Conservation (phyloP, 495 filamentous ascomycete species). For the Aspergillus sclerotiicarbonarius region DNA sequence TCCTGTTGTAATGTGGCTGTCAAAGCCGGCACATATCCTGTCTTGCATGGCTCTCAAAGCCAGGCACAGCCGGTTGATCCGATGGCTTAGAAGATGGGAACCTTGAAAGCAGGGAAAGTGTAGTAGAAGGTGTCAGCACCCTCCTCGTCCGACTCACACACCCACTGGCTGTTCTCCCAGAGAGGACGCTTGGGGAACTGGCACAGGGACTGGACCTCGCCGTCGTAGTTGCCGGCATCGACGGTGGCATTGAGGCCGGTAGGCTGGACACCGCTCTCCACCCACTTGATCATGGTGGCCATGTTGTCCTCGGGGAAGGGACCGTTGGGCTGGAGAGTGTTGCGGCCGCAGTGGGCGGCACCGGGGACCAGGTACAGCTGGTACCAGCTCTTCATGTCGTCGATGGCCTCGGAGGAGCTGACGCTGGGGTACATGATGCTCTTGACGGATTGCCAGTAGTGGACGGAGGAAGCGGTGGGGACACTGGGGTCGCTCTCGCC, state of each 20-base stretch:
- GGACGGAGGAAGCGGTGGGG: constrained; percentile 47
- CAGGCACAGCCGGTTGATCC: too few species aligned
- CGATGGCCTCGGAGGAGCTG: constrained; percentile 28
- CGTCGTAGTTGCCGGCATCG: constrained; percentile 28
- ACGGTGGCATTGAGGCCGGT: constrained; percentile 40
- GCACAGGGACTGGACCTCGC: constrained; percentile 45
- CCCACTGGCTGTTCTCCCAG: constrained; percentile 3
- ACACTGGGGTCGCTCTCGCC: constrained; percentile 51
- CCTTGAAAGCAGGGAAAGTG: constrained; percentile 11
- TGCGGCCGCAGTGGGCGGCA: constrained; percentile 47
- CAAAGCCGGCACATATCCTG: too few species aligned
- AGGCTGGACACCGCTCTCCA: constrained; percentile 47
- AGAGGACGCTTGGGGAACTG: constrained; percentile 24
- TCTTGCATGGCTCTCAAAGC: too few species aligned
- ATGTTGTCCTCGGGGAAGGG: constrained; percentile 46
- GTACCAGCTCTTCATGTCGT: constrained; percentile 49
- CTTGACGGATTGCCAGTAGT: constrained; percentile 51
- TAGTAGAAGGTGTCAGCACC: constrained; percentile 7
- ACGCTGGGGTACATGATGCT: constrained; percentile 45
- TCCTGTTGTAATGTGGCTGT: too few species aligned
- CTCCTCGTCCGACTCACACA: constrained; percentile 9
- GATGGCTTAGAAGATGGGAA: constrained; percentile 4
- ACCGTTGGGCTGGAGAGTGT: constrained; percentile 42
- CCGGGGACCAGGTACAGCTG: constrained; percentile 51
- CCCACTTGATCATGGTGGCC: constrained; percentile 50